Percentiles rank a stretch among this genome's conserved stretches.
Conservation (phyloP, 352 stramenopile genomes). For the Phytophthora fragariaefolia region DNA sequence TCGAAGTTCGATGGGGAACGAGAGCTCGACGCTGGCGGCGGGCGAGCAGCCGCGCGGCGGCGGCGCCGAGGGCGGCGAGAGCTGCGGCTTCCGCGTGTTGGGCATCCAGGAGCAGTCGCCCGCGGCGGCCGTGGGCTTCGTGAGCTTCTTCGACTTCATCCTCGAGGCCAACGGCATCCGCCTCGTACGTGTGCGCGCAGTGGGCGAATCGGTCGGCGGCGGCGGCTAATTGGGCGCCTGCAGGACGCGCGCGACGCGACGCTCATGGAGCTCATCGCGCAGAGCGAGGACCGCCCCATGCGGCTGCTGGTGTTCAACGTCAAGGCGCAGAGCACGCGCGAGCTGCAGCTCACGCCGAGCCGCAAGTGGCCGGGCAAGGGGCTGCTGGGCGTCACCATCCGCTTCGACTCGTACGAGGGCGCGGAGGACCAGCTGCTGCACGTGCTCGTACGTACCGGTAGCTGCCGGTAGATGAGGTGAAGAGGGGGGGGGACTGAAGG, state of each 20-base stretch:
- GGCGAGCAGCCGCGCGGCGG: conserved; percentile 17
- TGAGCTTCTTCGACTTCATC: conserved; percentile 99
- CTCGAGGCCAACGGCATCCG: conserved; percentile 93
- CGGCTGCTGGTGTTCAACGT: conserved; percentile 80
- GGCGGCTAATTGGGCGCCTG: no score
- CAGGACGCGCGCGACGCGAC: conserved; percentile 86
- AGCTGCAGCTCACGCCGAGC: conserved; percentile 90
- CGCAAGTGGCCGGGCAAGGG: conserved; percentile 94
- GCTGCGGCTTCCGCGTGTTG: conserved; percentile 94
- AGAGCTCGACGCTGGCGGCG: conserved; percentile 43
- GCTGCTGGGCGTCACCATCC: conserved; percentile 97
- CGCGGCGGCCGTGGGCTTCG: conserved; percentile 91
- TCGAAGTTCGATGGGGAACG: conserved; percentile 77
- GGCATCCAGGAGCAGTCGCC: conserved; percentile 96
- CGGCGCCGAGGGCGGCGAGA: conserved; percentile 65
- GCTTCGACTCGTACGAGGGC: conserved; percentile 96
- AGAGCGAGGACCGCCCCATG: conserved; percentile 81
- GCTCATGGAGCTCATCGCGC: conserved; percentile 93
- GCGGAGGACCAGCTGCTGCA: conserved; percentile 96
- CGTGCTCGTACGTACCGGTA: conserved; percentile 77
- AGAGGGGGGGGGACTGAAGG: not conserved
- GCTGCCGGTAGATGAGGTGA: not conserved
- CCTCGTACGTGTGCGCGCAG: conserved; percentile 50
- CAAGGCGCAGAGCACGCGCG: conserved; percentile 77
- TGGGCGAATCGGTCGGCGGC: no score